Evolutionary conservation across 805 yeast species (phyloP).

Genomic region (Candida tibetensis): DNA sequence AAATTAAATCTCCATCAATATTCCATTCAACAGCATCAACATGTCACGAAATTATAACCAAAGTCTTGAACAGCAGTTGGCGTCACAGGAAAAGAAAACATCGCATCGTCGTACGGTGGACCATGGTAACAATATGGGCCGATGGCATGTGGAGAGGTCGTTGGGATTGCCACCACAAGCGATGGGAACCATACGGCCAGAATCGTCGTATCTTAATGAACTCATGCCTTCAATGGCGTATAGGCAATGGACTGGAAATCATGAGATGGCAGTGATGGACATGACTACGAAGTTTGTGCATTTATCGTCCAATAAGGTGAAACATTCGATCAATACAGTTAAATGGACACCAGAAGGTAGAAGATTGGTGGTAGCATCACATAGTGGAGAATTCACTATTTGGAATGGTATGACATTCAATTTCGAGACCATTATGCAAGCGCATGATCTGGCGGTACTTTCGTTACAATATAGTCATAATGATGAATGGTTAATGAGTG

Average conservation of each 20-base stretch:
- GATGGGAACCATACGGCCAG: slow-evolving; percentile 62
- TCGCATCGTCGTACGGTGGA: slow-evolving; percentile 71
- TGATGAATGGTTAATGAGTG: slow-evolving; percentile 92
- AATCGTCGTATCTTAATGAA: slow-evolving; percentile 60
- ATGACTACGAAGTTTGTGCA: slow-evolving; percentile 82
- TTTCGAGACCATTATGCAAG: slow-evolving; percentile 97
- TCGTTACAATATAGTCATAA: slow-evolving; percentile 79
- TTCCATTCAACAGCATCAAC: no score
- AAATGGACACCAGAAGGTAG: slow-evolving; percentile 97
- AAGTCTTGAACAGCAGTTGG: slow-evolving; percentile 41
- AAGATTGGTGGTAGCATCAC: slow-evolving; percentile 82
- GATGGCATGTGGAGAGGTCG: slow-evolving; percentile 51
- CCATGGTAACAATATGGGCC: slow-evolving; percentile 70
- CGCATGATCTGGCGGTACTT: slow-evolving; percentile 89
- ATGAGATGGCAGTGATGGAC: slow-evolving; percentile 53
- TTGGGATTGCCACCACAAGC: slow-evolving; percentile 39
- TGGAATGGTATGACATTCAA: slow-evolving; percentile 97
- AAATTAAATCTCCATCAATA: no score
- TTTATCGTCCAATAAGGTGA: slow-evolving; percentile 84
- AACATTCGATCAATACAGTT: slow-evolving; percentile 86
- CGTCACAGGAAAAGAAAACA: slow-evolving; percentile 48
- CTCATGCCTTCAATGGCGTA: slow-evolving; percentile 67
- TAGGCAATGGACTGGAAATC: slow-evolving; percentile 26
- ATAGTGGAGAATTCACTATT: slow-evolving; percentile 91
- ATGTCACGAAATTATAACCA: slow-evolving; percentile 21